Conservation (phyloP, 73 alveolate genomes). For the Paramecium primaurelia region DNA sequence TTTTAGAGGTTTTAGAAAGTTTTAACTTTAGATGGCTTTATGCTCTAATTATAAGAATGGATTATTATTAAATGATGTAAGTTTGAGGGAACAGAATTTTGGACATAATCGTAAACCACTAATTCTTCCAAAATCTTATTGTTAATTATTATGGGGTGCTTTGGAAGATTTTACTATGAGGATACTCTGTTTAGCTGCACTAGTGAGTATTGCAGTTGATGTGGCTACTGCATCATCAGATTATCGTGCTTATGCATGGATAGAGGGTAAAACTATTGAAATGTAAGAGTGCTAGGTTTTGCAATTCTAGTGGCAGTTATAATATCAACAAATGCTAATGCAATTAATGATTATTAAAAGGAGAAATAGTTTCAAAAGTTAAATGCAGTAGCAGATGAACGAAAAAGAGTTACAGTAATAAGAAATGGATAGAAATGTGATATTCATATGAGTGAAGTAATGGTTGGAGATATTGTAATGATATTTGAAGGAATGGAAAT, state of each 20-base stretch:
- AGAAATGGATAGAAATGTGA: constrained; percentile 67
- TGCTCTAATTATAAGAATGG: background rate
- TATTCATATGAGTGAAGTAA: constrained; percentile 63
- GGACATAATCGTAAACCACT: constrained; percentile 43
- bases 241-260: constrained; percentile 73
- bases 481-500: constrained; percentile 77
- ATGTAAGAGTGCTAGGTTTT: constrained; percentile 69
- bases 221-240: constrained; percentile 84
- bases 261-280: constrained; percentile 79
- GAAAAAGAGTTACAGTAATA: constrained; percentile 62
- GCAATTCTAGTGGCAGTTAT: constrained; percentile 91
- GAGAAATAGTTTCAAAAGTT: constrained; percentile 76
- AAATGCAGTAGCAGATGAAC: constrained; percentile 46
- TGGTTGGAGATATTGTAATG: constrained; percentile 80
- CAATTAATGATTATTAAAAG: constrained; percentile 85
- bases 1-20: background rate
- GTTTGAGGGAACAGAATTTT: constrained; percentile 33
- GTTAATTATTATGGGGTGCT: constrained; percentile 71
- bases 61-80: background rate
- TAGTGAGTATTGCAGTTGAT: constrained; percentile 89
- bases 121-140: constrained; percentile 39
- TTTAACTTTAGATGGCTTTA: background rate
- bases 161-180: constrained; percentile 92
- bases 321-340: constrained; percentile 85
- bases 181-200: constrained; percentile 89